Base-by-base conservation (phyloP, 1,284 basidiomycete genomes). In the Ganoderma lingzhi region DNA sequence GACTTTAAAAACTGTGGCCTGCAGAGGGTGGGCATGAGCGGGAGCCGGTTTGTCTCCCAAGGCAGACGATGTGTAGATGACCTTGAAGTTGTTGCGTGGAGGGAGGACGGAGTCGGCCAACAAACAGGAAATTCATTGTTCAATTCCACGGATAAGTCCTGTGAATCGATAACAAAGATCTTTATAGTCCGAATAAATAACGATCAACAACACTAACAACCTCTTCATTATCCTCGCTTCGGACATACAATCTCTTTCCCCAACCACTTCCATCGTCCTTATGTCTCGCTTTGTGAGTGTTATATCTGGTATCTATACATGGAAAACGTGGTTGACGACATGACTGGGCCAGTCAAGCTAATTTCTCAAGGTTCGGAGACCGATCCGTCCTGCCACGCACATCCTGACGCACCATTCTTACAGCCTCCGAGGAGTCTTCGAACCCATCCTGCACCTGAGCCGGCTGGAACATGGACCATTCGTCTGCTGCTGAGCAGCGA, bases 401-500 rank as follows among this genome's bases (percentile, higher is more conserved):
- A 42, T 65, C 71, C 56, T 71, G 60, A 70, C 68, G 65, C 62
- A 41, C 56, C 68, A 67, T 71, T 74, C 73, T 71, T 71, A 78
- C 76, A 78, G 76, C 73, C 71, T 73, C 78, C 78, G 76, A 77
- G 74, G 77, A 71, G 71, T 74, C 71, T 70, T 73, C 68, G 71
- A 73, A 66, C 73, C 65, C 65, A 61, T 66, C 64, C 74, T 66
- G 72, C 73, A 69, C 71, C 72, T 69, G 70, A 71, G 62, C 68
- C 70, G 64, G 64, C 72, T 62, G 63, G 70, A 73, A n/a, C 70
- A 86, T 83, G 83, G 87, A 88, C 74, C 73, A 73, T 55, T 78
- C 85, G 59, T 81, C 86, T 67, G 84, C 87, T 84, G 87, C 91
- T 65, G 88, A 91, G 76, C 88, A 92, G 76, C 88, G 95, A 70